Evolutionary conservation across 495 filamentous ascomycete genomes (phyloP).

Genomic region (Aspergillus bridgeri): DNA sequence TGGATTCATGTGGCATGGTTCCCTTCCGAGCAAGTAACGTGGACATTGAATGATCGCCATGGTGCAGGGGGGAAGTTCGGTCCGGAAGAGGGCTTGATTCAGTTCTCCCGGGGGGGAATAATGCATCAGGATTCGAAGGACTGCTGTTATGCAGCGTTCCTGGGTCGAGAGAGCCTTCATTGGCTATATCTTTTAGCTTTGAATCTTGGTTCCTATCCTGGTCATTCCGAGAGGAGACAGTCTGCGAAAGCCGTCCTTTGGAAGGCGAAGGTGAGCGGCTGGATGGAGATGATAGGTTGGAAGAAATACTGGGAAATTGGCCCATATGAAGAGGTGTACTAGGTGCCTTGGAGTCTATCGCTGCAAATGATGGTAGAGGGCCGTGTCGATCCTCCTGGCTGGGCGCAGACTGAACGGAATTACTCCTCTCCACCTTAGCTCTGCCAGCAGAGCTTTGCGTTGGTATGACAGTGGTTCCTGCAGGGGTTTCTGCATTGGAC

Average conservation of each 20-base stretch:
- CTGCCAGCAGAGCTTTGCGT: conserved; percentile 1
- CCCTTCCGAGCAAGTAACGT: conserved; percentile 27
- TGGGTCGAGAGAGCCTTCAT: conserved; percentile 22
- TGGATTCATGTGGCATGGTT: conserved; percentile 31
- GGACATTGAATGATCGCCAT: conserved; percentile 21
- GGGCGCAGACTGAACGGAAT: conserved; percentile 35
- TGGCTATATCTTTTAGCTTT: conserved; percentile 23
- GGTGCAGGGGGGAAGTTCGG: conserved; percentile 25
- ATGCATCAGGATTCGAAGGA: conserved; percentile 12
- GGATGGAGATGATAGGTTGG: conserved; percentile 50
- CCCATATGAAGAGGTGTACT: conserved; percentile 42
- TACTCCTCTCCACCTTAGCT: conserved; percentile 15
- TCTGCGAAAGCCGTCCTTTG: conserved; percentile 43
- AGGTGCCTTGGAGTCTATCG: conserved; percentile 44
- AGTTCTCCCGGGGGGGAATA: conserved; percentile 16
- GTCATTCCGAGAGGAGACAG: conserved; percentile 42
- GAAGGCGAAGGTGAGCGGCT: conserved; percentile 52
- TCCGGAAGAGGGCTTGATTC: conserved; percentile 36
- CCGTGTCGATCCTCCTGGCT: conserved; percentile 36
- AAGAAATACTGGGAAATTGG: conserved; percentile 57
- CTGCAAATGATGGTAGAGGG: conserved; percentile 44
- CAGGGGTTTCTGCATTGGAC: conserved; percentile 1
- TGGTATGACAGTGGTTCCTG: conserved; percentile 2
- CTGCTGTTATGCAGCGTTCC: conserved; percentile 20
- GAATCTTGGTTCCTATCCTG: conserved; percentile 40